phyloP scores from a whole-genome alignment of 2,329 filamentous ascomycete genomes.

The Scedosporium boydii region DNA sequence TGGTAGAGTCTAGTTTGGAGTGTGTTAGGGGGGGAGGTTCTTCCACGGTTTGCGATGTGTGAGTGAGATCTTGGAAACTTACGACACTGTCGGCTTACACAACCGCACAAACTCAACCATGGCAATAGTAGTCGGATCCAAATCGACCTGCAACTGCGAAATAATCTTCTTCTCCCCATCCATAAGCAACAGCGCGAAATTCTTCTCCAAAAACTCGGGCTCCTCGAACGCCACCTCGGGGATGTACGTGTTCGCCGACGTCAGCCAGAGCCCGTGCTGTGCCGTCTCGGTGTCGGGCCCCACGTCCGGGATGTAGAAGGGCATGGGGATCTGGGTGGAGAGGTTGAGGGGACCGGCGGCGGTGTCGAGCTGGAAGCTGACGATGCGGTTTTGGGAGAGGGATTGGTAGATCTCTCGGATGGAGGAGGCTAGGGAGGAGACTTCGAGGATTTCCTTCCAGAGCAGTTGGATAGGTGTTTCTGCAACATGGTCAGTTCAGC shows the following conservation, averaged over 20 bases:
- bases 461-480: slow-evolving; percentile 52
- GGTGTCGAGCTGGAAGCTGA: slow-evolving; percentile 67
- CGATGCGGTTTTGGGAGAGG: slow-evolving; percentile 77
- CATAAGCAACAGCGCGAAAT: slow-evolving; percentile 78
- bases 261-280: slow-evolving; percentile 73
- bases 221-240: slow-evolving; percentile 60
- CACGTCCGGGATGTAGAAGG: slow-evolving; percentile 63
- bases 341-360: slow-evolving; percentile 47
- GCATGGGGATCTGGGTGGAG: slow-evolving; percentile 55
- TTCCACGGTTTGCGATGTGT: neutral
- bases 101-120: slow-evolving; percentile 76
- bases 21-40: neutral
- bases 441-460: slow-evolving; percentile 61
- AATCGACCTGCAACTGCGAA: slow-evolving; percentile 66
- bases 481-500: slow-evolving; percentile 15
- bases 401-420: slow-evolving; percentile 75
- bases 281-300: slow-evolving; percentile 59
- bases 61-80: slow-evolving; percentile 17
- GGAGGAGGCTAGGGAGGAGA: slow-evolving; percentile 71
- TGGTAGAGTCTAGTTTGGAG: slow-evolving; percentile 45
- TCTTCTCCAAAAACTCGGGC: slow-evolving; percentile 64
- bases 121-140: slow-evolving; percentile 64
- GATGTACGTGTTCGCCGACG: slow-evolving; percentile 69
- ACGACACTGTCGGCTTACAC: slow-evolving; percentile 59
- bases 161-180: slow-evolving; percentile 69